Percentiles rank a stretch among this genome's conserved stretches.
These are phyloP conservation scores for Diophrys appendiculata DNA, from an alignment of 73 alveolate genomes.

Conservation along the genomic window DNA sequence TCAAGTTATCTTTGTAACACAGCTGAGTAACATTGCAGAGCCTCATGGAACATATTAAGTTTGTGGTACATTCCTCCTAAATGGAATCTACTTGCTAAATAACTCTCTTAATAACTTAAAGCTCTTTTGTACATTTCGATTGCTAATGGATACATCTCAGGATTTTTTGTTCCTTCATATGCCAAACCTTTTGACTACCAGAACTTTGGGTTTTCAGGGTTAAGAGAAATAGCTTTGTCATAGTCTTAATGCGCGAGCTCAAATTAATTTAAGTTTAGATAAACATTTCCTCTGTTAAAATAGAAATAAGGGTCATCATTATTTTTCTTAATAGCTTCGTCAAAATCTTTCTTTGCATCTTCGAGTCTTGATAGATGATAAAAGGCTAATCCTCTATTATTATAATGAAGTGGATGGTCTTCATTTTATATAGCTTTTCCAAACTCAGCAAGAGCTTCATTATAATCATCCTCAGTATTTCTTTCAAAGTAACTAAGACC, in stretches of 20 bases:
- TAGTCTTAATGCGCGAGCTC: slow-evolving; percentile 82
- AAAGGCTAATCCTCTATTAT: slow-evolving; percentile 79
- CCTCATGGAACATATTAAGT: slow-evolving; percentile 68
- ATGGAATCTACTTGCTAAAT: slow-evolving; percentile 60
- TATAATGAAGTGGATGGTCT: slow-evolving; percentile 64
- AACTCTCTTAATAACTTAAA: slow-evolving; percentile 22
- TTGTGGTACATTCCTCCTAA: slow-evolving; percentile 80
- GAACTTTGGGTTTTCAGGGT: slow-evolving; percentile 75
- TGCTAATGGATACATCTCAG: slow-evolving; percentile 63
- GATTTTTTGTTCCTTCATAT: slow-evolving; percentile 63
- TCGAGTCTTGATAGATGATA: slow-evolving; percentile 69
- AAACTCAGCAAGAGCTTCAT: slow-evolving; percentile 75
- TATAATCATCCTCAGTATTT: slow-evolving; percentile 45
- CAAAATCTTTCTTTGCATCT: slow-evolving; percentile 74
- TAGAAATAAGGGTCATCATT: slow-evolving; percentile 74
- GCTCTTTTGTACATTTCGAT: slow-evolving; percentile 71
- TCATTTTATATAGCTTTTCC: slow-evolving; percentile 76
- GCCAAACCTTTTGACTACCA: slow-evolving; percentile 91
- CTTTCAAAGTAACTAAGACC: slow-evolving; percentile 84
- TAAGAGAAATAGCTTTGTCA: slow-evolving; percentile 75
- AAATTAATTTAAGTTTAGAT: slow-evolving; percentile 40
- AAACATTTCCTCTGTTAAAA: slow-evolving; percentile 85
- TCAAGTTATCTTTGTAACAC: slow-evolving; percentile 65
- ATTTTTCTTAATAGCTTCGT: slow-evolving; percentile 78
- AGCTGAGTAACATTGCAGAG: slow-evolving; percentile 70